phyloP scores from a whole-genome alignment of 768 basidiomycete genomes.

The Sistotremastrum suecicum region DNA sequence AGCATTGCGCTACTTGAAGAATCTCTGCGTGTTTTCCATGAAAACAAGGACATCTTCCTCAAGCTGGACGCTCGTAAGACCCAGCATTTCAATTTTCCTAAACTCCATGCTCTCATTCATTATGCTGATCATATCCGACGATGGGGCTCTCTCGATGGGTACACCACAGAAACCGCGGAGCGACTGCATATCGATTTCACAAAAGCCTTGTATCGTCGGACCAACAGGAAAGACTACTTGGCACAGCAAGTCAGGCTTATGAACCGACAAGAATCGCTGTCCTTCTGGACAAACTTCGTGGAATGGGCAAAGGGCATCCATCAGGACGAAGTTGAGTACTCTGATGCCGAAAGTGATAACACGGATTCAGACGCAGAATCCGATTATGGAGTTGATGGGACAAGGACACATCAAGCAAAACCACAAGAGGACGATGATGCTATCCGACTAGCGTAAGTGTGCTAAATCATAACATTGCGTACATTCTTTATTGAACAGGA shows the following conservation, averaged over 20 bases:
- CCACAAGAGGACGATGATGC: too few relatives aligned
- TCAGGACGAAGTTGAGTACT: too few relatives aligned
- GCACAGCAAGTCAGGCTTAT: slow-evolving; percentile 3
- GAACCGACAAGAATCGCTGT: slow-evolving; percentile 3
- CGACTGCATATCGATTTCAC: slow-evolving; percentile 30
- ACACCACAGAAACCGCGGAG: slow-evolving; percentile 13
- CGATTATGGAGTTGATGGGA: too few relatives aligned
- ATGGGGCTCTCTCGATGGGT: background rate
- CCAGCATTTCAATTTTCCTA: background rate
- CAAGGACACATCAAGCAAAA: too few relatives aligned
- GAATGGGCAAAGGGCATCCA: background rate
- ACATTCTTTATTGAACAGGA: too few relatives aligned
- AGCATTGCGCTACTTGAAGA: slow-evolving; percentile 15
- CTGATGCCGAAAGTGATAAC: too few relatives aligned
- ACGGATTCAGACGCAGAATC: too few relatives aligned
- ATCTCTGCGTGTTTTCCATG: slow-evolving; percentile 5
- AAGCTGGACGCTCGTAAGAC: background rate
- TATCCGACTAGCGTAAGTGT: too few relatives aligned
- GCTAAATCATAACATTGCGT: too few relatives aligned
- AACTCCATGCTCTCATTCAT: background rate
- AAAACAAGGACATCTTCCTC: background rate
- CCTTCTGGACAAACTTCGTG: background rate
- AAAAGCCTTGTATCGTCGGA: slow-evolving; percentile 18
- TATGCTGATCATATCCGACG: background rate
- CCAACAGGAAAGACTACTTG: slow-evolving; percentile 13